Evolutionary conservation across 768 basidiomycete genomes (phyloP), one percentile per base, ranked within the genome.

Genomic region (Trametes maxima): DNA sequence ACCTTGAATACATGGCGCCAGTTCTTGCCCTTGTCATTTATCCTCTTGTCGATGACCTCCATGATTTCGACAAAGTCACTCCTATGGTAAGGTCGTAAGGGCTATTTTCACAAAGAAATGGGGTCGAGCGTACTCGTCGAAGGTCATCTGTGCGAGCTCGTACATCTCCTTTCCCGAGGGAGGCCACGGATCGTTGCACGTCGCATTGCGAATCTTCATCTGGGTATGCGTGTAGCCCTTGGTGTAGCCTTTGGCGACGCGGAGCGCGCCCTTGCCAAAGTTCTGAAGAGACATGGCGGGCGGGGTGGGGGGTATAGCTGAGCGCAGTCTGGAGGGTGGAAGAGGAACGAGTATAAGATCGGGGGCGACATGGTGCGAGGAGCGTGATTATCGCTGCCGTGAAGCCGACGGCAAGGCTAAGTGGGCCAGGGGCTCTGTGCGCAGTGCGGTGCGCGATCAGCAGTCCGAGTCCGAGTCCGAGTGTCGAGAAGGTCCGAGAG

Each of bases 1-100:
- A 88, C 94, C 84, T 98, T 98, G 85, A 95, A 98, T 56, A 98
- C 95, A 79, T 98, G 96, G 51, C 95, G 83, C 96, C 96, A 98
- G 69, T 97, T 95, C 85, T 98, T 98, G 33, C 96, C 96, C 80
- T 97, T 98, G 79, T 98, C 96, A 66, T 95, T 94, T 63, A 98
- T 77, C 49, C 96, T 85, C 77, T 98, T 98, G 77, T 97, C 95
- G 42, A 98, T 82, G 89, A 97, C 94, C 78, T 97, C 93, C 91
- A 98, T 95, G 71, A 98, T 92, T 76, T 98, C 96, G 10, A 97
- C 89, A 71, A 97, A 98, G 69, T 98, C 95, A 55, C 85, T 87
- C 73, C 94, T 84, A 66, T n/a, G 5, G 53, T 7, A 13, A 6
- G 21, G 46, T 13, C 2, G 43, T 59, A 25, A 56, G 35, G 21